Percentiles rank a stretch among this genome's conserved stretches.
Evolutionary conservation across 805 yeast genomes (phyloP).

Genomic region (Komagataella populi): DNA sequence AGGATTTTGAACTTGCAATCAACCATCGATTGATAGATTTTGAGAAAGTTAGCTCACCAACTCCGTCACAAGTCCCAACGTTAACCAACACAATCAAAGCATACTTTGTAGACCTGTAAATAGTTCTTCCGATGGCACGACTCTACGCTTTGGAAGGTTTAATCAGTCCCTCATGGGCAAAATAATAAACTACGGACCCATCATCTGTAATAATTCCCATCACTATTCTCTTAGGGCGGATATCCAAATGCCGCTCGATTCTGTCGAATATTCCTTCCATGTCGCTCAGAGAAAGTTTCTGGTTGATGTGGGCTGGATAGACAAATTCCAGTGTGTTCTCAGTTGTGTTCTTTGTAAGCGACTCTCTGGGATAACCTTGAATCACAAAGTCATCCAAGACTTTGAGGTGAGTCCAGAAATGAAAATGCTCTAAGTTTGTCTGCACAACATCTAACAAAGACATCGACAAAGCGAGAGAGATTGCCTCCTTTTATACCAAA

Average conservation of each 20-base stretch:
- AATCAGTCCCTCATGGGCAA: slow-evolving; percentile 49
- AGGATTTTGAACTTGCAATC: background rate
- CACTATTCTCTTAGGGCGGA: slow-evolving; percentile 30
- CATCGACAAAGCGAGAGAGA: background rate
- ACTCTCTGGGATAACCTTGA: slow-evolving; percentile 3
- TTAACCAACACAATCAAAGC: slow-evolving; percentile 1
- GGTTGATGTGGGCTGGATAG: slow-evolving; percentile 18
- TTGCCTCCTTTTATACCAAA: background rate
- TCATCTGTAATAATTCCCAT: slow-evolving; percentile 49
- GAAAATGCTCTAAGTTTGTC: slow-evolving; percentile 28
- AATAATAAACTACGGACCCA: slow-evolving; percentile 60
- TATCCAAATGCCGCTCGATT: slow-evolving; percentile 6
- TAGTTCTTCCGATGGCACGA: background rate
- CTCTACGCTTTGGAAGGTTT: slow-evolving; percentile 44
- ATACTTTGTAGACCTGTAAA: background rate
- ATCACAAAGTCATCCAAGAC: background rate
- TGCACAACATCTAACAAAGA: slow-evolving; percentile 20
- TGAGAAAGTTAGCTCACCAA: background rate
- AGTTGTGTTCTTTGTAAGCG: slow-evolving; percentile 11
- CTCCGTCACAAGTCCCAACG: slow-evolving; percentile 1
- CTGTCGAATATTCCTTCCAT: slow-evolving; percentile 26
- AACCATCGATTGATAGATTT: slow-evolving; percentile 1
- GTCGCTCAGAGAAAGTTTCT: slow-evolving; percentile 20
- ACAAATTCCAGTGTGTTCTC: slow-evolving; percentile 23
- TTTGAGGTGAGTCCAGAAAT: slow-evolving; percentile 28